Evolutionary conservation across 2,329 filamentous ascomycete species (phyloP).

Genomic region (Endothia cerciana): DNA sequence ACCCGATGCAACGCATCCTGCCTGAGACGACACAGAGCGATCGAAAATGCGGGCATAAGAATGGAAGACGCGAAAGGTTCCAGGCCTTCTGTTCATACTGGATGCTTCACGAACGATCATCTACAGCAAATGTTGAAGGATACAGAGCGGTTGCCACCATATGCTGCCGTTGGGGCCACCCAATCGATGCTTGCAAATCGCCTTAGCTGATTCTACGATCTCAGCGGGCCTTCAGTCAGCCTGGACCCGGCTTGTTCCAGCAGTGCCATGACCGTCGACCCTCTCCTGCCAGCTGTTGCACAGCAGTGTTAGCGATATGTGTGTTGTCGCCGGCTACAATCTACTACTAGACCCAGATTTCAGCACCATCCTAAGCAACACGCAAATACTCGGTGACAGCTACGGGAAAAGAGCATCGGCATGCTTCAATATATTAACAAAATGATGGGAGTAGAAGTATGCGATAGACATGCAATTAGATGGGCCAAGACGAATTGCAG

Average conservation of each 20-base stretch:
- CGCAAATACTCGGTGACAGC: conserved; percentile 29
- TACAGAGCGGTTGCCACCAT: conserved; percentile 38
- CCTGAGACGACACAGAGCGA: conserved; percentile 41
- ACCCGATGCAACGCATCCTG: conserved; percentile 42
- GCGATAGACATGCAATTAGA: too few relatives aligned
- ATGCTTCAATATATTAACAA: too few relatives aligned
- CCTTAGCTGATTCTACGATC: conserved; percentile 45
- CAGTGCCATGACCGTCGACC: conserved; percentile 14
- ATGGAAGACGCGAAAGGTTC: conserved; percentile 37
- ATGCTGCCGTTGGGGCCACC: conserved; percentile 3
- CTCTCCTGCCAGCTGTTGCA: conserved; percentile 16
- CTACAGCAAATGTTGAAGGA: conserved; percentile 36
- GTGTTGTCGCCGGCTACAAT: conserved; percentile 15
- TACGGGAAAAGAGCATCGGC: too few relatives aligned
- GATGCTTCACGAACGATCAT: conserved; percentile 45
- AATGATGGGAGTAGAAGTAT: too few relatives aligned
- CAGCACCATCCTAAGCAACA: conserved; percentile 26
- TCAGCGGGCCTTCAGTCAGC: conserved; percentile 41
- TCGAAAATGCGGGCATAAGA: conserved; percentile 43
- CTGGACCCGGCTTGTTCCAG: conserved; percentile 45
- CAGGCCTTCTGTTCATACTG: conserved; percentile 42
- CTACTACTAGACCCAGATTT: conserved; percentile 31
- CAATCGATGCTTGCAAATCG: conserved; percentile 41
- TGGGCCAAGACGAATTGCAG: too few relatives aligned
- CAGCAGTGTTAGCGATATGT: conserved; percentile 12